These are phyloP conservation scores for Syncephalis fuscata DNA, from an alignment of 371 early-diverging fungal genomes.

Conservation along the genomic window DNA sequence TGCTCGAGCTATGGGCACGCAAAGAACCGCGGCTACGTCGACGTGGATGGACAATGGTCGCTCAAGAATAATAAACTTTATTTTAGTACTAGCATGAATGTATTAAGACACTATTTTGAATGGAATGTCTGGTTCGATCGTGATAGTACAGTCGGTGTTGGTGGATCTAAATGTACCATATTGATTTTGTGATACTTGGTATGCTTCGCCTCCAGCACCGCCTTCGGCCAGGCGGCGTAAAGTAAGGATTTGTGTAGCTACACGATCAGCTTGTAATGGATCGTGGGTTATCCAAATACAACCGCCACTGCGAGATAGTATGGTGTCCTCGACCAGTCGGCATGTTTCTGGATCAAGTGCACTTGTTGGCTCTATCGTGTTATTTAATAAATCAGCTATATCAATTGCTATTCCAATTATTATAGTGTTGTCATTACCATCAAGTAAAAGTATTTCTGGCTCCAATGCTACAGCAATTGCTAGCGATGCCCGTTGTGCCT, in stretches of 20 bases:
- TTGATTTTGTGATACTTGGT: no score
- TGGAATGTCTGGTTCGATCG: no score
- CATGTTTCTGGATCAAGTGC: slow-evolving; percentile 66
- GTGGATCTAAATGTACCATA: no score
- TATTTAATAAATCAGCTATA: neutral
- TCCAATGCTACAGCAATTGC: slow-evolving; percentile 68
- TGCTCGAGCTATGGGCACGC: slow-evolving; percentile 18
- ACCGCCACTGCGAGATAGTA: slow-evolving; percentile 21
- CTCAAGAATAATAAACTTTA: slow-evolving; percentile 6
- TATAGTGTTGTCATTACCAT: slow-evolving; percentile 27
- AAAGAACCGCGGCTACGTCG: slow-evolving; percentile 21
- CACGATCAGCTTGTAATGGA: slow-evolving; percentile 50
- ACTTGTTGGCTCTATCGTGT: slow-evolving; percentile 58
- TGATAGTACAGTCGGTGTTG: no score
- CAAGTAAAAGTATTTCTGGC: slow-evolving; percentile 66
- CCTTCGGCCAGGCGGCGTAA: neutral
- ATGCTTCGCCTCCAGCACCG: no score
- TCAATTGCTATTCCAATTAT: neutral
- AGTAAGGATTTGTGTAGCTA: slow-evolving; percentile 18
- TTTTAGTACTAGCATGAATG: no score
- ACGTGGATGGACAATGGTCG: slow-evolving; percentile 31
- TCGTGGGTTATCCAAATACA: slow-evolving; percentile 76
- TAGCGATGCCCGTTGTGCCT: slow-evolving; percentile 64
- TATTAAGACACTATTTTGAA: no score
- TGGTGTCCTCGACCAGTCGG: slow-evolving; percentile 49